A percentile compares a stretch with the other conserved stretches of the same genome.
Conservation (phyloP, 768 basidiomycete genomes). For the Phlegmacium glaucopus region DNA sequence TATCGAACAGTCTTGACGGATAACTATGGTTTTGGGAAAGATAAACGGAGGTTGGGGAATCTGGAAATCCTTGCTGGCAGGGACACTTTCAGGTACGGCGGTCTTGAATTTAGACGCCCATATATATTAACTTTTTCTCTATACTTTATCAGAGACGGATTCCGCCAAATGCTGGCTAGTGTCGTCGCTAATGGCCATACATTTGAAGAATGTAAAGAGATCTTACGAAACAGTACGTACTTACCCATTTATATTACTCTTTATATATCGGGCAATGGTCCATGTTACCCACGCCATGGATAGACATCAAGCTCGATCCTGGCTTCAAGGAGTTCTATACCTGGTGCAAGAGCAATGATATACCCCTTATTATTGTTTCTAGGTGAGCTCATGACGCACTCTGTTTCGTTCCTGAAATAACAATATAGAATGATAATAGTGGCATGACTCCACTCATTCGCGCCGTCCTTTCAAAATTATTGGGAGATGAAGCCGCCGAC, state of each 20-base stretch:
- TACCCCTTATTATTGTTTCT: conserved; percentile 93
- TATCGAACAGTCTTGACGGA: conserved; percentile 74
- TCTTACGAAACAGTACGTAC: conserved; percentile 61
- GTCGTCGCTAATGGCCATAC: conserved; percentile 70
- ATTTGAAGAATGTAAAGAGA: conserved; percentile 82
- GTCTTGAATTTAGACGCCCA: conserved; percentile 6
- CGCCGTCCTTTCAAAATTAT: conserved; percentile 79
- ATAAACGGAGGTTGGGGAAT: conserved; percentile 72
- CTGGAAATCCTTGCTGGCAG: conserved; percentile 64
- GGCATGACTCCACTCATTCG: conserved; percentile 95
- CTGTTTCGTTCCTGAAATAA: not conserved
- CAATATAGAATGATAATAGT: conserved; percentile 31
- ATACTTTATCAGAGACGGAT: conserved; percentile 70
- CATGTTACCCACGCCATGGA: conserved; percentile 3
- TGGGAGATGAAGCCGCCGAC: conserved; percentile 67
- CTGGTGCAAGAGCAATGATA: conserved; percentile 76
- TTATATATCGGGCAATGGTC: no score
- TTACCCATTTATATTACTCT: not conserved
- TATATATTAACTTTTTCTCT: not conserved
- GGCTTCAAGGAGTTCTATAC: conserved; percentile 87
- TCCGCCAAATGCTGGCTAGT: conserved; percentile 82
- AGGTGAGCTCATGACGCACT: conserved; percentile 47
- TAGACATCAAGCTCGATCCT: conserved; percentile 82
- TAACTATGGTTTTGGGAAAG: conserved; percentile 80
- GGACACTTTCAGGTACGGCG: conserved; percentile 62